These are phyloP conservation scores for Ophidiomyces ophidiicola DNA, from an alignment of 2,329 filamentous ascomycete species.

Conservation along the genomic window DNA sequence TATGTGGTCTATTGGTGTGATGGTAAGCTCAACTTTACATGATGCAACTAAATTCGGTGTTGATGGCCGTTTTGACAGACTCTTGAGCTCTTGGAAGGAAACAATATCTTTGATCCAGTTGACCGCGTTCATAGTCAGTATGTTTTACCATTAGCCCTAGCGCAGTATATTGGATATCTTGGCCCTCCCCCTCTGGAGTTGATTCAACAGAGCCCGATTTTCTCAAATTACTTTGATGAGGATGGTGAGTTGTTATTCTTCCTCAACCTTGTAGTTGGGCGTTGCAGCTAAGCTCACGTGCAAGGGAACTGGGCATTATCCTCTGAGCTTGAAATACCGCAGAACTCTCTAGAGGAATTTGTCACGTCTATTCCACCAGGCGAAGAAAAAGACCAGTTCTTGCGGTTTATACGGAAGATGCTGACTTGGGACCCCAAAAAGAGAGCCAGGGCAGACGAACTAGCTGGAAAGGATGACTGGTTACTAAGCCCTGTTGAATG, in stretches of 20 bases:
- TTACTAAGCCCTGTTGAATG: slow-evolving; percentile 8
- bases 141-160: slow-evolving; percentile 16
- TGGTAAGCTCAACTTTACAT: slow-evolving; percentile 13
- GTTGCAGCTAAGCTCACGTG: background rate
- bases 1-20: slow-evolving; percentile 19
- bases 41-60: background rate
- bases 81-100: slow-evolving; percentile 17
- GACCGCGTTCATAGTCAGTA: slow-evolving; percentile 15
- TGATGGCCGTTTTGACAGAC: slow-evolving; percentile 6
- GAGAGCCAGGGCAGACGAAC: slow-evolving; percentile 13
- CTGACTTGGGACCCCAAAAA: slow-evolving; percentile 17
- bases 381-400: slow-evolving; percentile 18
- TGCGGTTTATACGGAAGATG: slow-evolving; percentile 19
- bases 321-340: slow-evolving; percentile 15
- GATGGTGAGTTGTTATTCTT: slow-evolving; percentile 15
- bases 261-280: background rate
- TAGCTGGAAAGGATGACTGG: slow-evolving; percentile 18
- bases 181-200: slow-evolving; percentile 15
- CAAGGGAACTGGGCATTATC: slow-evolving; percentile 17
- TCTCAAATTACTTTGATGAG: slow-evolving; percentile 12
- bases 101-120: slow-evolving; percentile 16
- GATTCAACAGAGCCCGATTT: slow-evolving; percentile 12
- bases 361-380: slow-evolving; percentile 16
- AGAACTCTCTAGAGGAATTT: slow-evolving; percentile 15
- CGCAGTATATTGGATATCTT: slow-evolving; percentile 18